A percentile compares a stretch with the other conserved stretches of the same genome.
Conservation (phyloP, 345 rosid genomes). For the Rhodamnia argentea region DNA sequence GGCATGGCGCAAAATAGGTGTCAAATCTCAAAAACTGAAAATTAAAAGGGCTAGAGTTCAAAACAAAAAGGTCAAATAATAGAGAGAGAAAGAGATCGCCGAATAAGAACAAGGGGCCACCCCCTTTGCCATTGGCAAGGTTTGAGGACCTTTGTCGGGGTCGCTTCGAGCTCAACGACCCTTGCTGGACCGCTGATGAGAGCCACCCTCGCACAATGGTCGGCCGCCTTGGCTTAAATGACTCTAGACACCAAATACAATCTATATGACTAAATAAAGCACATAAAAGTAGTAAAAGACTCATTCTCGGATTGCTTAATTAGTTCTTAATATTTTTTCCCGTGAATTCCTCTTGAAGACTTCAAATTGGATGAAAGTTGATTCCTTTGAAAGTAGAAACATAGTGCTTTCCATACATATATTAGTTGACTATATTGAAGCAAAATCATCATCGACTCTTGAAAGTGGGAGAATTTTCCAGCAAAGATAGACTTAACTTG, state of each 20-base stretch:
- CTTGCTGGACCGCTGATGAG: no score
- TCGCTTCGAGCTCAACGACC: no score
- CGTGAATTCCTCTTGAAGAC: not conserved
- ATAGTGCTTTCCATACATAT: not conserved
- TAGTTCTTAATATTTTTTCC: not conserved
- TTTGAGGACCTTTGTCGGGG: not conserved
- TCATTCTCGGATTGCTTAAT: not conserved
- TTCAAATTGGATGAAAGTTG: no score
- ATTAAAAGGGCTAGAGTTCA: no score
- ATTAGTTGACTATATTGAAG: not conserved
- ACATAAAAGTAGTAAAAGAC: not conserved
- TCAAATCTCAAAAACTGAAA: no score
- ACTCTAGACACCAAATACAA: not conserved
- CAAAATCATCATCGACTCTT: not conserved
- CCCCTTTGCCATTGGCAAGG: not conserved
- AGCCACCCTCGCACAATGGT: no score
- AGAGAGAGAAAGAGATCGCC: no score
- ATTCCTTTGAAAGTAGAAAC: not conserved
- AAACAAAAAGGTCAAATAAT: no score
- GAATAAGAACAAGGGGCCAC: not conserved
- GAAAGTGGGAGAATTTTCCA: not conserved
- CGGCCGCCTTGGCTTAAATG: not conserved
- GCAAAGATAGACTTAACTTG: not conserved
- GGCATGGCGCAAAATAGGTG: no score
- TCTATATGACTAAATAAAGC: not conserved